Evolutionary conservation across 192 early-diverging fungal species (phyloP), one percentile per base, ranked within the genome.

Genomic region (Linnemannia zychae): DNA sequence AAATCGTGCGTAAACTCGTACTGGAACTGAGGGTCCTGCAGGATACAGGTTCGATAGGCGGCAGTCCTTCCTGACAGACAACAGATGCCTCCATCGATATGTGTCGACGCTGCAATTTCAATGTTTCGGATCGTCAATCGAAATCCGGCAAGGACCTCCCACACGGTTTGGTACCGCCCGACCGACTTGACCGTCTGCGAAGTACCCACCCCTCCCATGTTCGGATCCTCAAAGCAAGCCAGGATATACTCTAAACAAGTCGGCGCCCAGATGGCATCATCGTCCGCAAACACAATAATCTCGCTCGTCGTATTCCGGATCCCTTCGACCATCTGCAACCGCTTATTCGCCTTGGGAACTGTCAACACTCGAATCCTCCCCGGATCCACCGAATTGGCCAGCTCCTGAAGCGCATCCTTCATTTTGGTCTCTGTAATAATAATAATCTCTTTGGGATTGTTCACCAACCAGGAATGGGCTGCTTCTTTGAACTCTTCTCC

Each of bases 51-150:
- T 24, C 94, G 88, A 72, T 95, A 95, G 4, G 92, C 92, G 37
- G 94, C 94, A 17, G 94, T 95, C 2, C 94, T 87, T 7, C 94
- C 94, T 2, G 94, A 95, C 37, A 95, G 75, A 87, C 94, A 95
- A 69, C 93, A 94, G 20, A 95, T 90, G 16, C 94, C 94, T 36
- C 94, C 94, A 66, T 95, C 94, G 53, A 95, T 95, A 72, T 95
- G 93, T 0, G 94, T 94, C 33, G 93, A 92, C 0, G 94, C 90
- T 4, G 93, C 93, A 74, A 95, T 92, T 74, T 95, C 94, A 69
- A 95, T 93, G 67, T 95, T 95, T 16, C 94, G 89, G 72, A 93
- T 93, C 13, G 94, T 92, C 49, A 95, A 79, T 20, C 94, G 90
- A 76, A 91, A 95, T 9, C 93, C 94, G 22, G 94, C 91, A 11